Percentiles rank a stretch among this genome's conserved stretches.
Conservation (phyloP, 257 asterid species). For the Fraxinus anomala region DNA sequence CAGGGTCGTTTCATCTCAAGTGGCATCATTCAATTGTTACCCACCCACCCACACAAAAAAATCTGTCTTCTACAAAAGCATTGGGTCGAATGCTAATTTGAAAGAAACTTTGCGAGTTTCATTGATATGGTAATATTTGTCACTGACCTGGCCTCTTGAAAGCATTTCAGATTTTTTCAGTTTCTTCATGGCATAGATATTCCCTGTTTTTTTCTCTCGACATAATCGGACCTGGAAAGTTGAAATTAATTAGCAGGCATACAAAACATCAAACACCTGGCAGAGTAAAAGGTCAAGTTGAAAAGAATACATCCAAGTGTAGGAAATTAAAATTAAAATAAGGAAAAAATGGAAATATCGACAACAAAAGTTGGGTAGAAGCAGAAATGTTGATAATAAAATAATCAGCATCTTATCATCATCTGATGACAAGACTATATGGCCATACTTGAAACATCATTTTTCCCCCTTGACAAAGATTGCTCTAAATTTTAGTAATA, state of each 20-base stretch:
- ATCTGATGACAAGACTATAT: not conserved
- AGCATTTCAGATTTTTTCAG: conserved; percentile 97
- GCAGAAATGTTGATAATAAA: not conserved
- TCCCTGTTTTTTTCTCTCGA: conserved; percentile 90
- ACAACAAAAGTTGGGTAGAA: not conserved
- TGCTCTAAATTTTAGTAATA: not conserved
- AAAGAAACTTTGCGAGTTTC: conserved; percentile 19
- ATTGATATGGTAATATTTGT: conserved; percentile 3
- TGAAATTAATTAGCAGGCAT: conserved; percentile 24
- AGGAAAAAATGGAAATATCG: not conserved
- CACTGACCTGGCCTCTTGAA: conserved; percentile 89
- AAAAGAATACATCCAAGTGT: not conserved
- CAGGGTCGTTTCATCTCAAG: not conserved
- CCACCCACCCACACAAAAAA: not conserved
- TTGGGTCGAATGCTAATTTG: too few species aligned
- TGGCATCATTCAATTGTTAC: not conserved
- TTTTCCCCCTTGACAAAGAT: not conserved
- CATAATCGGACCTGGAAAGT: conserved; percentile 81
- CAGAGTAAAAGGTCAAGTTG: not conserved
- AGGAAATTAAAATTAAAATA: not conserved
- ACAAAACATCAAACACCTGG: not conserved
- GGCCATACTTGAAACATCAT: not conserved
- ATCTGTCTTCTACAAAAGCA: not conserved
- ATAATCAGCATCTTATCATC: not conserved
- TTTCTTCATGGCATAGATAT: conserved; percentile 98